Conservation (phyloP, 2,329 filamentous ascomycete species). For the Aureobasidium sp. region DNA sequence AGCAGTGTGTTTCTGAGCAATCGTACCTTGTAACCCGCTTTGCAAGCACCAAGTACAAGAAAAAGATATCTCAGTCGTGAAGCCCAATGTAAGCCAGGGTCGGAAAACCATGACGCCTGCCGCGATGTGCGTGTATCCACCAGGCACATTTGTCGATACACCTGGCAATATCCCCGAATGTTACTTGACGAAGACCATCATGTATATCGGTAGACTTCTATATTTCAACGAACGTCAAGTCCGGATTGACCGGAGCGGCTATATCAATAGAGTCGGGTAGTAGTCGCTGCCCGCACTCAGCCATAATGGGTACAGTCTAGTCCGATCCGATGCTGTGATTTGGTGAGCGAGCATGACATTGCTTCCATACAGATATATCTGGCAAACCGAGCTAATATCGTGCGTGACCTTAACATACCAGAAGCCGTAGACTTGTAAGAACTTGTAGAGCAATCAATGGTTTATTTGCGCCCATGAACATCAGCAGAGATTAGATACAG, state of each 20-base stretch:
- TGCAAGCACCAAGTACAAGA: slow-evolving; percentile 1
- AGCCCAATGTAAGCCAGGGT: background rate
- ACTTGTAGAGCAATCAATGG: background rate
- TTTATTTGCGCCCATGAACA: background rate
- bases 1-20: background rate
- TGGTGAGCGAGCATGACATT: background rate
- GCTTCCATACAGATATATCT: background rate
- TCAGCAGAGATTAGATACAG: background rate
- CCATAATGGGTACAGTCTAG: background rate
- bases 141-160: slow-evolving; percentile 7
- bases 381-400: background rate
- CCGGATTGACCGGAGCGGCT: background rate
- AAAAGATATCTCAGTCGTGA: slow-evolving; percentile 3
- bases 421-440: background rate
- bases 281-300: background rate
- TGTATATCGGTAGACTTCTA: background rate
- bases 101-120: background rate
- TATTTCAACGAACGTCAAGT: background rate
- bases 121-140: background rate
- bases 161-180: background rate
- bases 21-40: slow-evolving; percentile 6
- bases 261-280: slow-evolving; percentile 1
- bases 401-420: background rate
- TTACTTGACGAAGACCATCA: background rate
- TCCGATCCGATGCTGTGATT: background rate